phyloP scores from a whole-genome alignment of 1,284 basidiomycete species.

The Cryptococcus sp. region DNA sequence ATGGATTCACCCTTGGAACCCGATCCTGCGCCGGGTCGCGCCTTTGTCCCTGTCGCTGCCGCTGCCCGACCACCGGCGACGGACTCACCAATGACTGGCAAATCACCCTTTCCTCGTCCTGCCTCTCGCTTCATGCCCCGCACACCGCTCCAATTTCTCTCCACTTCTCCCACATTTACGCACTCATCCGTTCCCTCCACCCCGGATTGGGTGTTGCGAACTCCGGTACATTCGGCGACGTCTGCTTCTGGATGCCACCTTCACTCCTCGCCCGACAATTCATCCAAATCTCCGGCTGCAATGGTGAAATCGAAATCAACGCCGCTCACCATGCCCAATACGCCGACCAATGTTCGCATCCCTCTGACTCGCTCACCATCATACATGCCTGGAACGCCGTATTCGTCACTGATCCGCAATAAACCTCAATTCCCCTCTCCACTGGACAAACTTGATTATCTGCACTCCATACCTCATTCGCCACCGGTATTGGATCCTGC shows the following conservation, averaged over 20 bases:
- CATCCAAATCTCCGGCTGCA: too few relatives aligned
- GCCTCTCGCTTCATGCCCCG: slow-evolving; percentile 27
- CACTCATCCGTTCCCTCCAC: slow-evolving; percentile 5
- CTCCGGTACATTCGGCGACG: slow-evolving; percentile 10
- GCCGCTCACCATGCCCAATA: slow-evolving; percentile 37
- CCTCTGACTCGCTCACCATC: slow-evolving; percentile 13
- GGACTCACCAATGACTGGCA: slow-evolving; percentile 2
- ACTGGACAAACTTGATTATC: slow-evolving; percentile 28
- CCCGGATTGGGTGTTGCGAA: slow-evolving; percentile 7
- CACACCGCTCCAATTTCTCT: slow-evolving; percentile 31
- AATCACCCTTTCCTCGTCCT: slow-evolving; percentile 22
- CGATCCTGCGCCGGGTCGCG: too few relatives aligned
- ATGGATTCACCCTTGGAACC: too few relatives aligned
- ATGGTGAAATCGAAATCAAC: too few relatives aligned
- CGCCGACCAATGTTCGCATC: slow-evolving; percentile 15
- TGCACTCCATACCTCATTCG: slow-evolving; percentile 30
- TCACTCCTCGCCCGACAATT: neutral
- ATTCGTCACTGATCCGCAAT: slow-evolving; percentile 10
- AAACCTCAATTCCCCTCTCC: slow-evolving; percentile 23
- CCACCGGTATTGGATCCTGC: slow-evolving; percentile 34
- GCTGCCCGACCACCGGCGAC: too few relatives aligned
- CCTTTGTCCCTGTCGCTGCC: too few relatives aligned
- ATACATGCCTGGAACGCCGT: slow-evolving; percentile 1
- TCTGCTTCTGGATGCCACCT: slow-evolving; percentile 8
- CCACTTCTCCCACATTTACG: slow-evolving; percentile 20